Evolutionary conservation across 2,329 filamentous ascomycete genomes (phyloP).

Genomic region (Alternaria sp.): DNA sequence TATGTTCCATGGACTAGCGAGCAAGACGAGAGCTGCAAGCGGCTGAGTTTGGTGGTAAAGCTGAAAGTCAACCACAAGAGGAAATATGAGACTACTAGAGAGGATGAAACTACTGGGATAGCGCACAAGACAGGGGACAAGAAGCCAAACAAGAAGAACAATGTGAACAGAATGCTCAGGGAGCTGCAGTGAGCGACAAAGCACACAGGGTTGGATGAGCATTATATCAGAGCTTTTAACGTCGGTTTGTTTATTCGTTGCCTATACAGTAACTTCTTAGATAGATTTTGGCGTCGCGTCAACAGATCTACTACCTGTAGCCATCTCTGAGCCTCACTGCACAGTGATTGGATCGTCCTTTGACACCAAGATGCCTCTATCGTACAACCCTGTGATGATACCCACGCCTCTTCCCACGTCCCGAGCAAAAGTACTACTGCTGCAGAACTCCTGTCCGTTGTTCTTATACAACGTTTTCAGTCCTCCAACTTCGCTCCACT

Average conservation of each 20-base stretch:
- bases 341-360: constrained; percentile 19
- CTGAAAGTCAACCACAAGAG: constrained; percentile 12
- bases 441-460: constrained; percentile 46
- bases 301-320: background rate
- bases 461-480: constrained; percentile 48
- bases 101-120: background rate
- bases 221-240: background rate
- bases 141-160: background rate
- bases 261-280: background rate
- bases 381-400: constrained; percentile 53
- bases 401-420: constrained; percentile 48
- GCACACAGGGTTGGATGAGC: background rate
- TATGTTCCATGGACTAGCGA: constrained; percentile 41
- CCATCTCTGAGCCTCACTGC: background rate
- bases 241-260: background rate
- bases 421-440: constrained; percentile 48
- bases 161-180: background rate
- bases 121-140: background rate
- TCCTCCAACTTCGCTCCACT: constrained; percentile 51
- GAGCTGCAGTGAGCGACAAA: background rate
- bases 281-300: background rate
- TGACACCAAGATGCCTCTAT: constrained; percentile 52
- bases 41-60: constrained; percentile 11
- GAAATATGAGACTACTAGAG: background rate
- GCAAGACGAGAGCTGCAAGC: constrained; percentile 33